Evolutionary conservation across 169 alveolate species (phyloP), one percentile per base, ranked within the genome.

Genomic region (Plasmodium falciparum): DNA sequence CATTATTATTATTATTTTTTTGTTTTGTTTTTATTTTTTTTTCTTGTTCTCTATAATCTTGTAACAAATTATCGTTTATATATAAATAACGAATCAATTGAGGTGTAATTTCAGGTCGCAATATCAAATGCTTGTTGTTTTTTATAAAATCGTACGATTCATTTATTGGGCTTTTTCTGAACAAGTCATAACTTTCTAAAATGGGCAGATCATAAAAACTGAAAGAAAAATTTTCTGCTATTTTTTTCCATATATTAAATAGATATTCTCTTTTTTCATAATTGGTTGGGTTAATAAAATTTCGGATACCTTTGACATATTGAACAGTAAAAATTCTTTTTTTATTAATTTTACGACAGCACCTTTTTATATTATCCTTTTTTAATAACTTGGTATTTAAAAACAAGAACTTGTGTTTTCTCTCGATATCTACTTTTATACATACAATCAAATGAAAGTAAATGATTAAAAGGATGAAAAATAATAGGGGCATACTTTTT

Each of bases 41-140:
- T 13, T 73, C 29, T 54, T 26, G 3, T 49, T 71, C 66, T 17
- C 20, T 5, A 26, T 71, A n/a, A 11, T 45, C 33, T 52, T 8
- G 39, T 24, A 43, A n/a, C 15, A 39, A 9, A 20, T 29, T 63
- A 22, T 78, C 49, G 5, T 71, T 70, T 43, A 83, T 26, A 50
- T 69, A 83, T 26, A 83, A 33, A 22, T 83, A 73, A 17, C 24
- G 69, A 45, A 83, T 63, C 43, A 83, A 20, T 43, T 83, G 91
- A 45, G 91, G 91, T 24, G 91, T 83, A 1, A 83, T 83, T 69
- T 83, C 91, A 13, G 91, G 91, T 1, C 91, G 62, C 50, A 83
- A 20, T 69, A 70, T 83, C 17, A 83, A 45, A 58, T 83, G 91
- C 12, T 85, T 70, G 6, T 43, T 70, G 69, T 83, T 83, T 49